A percentile compares a stretch with the other conserved stretches of the same genome.
Conservation (phyloP, 2,329 filamentous ascomycete genomes). For the Thermothelomyces thermophilus region DNA sequence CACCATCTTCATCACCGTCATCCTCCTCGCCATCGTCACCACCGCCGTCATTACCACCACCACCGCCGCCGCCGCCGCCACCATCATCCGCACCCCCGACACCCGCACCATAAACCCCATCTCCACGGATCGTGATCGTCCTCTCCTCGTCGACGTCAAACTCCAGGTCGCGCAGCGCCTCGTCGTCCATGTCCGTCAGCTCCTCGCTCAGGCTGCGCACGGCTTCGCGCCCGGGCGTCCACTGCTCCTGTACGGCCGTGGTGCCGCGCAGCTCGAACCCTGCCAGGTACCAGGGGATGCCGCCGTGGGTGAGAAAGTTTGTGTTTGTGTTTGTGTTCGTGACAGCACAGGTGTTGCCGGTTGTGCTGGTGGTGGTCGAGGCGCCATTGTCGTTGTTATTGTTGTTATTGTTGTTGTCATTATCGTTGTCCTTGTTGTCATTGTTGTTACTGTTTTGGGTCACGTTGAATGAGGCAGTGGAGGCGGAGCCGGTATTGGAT, state of each 20-base stretch:
- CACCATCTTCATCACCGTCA: background rate
- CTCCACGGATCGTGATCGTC: slow-evolving; percentile 1
- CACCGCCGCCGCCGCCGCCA: background rate
- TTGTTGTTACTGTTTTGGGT: slow-evolving; percentile 23
- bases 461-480: slow-evolving; percentile 36
- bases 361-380: slow-evolving; percentile 17
- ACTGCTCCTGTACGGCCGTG: slow-evolving; percentile 68
- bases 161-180: slow-evolving; percentile 68
- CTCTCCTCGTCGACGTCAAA: slow-evolving; percentile 40
- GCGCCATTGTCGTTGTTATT: slow-evolving; percentile 31
- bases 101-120: background rate
- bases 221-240: slow-evolving; percentile 42
- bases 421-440: background rate
- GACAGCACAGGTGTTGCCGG: slow-evolving; percentile 4
- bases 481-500: slow-evolving; percentile 40
- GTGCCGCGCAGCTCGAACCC: slow-evolving; percentile 74
- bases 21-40: background rate
- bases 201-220: slow-evolving; percentile 69
- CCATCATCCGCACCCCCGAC: background rate
- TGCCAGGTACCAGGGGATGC: slow-evolving; percentile 82
- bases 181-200: slow-evolving; percentile 85
- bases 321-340: background rate
- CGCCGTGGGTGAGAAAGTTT: slow-evolving; percentile 62
- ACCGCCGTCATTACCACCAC: background rate
- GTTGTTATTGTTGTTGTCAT: slow-evolving; percentile 1